phyloP scores from a whole-genome alignment of 805 yeast species.

The Pichia gijzeniarum region DNA sequence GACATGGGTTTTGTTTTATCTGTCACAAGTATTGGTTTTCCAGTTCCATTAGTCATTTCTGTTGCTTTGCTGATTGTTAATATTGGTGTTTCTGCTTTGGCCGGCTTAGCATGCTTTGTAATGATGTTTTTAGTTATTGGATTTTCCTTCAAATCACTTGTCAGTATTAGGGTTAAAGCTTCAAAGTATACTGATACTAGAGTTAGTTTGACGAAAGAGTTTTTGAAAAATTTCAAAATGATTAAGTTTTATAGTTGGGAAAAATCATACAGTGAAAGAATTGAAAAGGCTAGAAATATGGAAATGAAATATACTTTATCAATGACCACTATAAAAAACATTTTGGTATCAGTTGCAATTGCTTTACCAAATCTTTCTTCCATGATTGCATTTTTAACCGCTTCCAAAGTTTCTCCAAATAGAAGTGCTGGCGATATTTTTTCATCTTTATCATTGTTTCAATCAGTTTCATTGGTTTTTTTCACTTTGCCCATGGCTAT shows the following conservation, averaged over 20 bases:
- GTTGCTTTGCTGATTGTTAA: slow-evolving; percentile 59
- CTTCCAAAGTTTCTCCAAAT: slow-evolving; percentile 31
- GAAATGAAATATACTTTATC: slow-evolving; percentile 56
- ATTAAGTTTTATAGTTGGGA: slow-evolving; percentile 93
- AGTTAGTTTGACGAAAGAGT: slow-evolving; percentile 70
- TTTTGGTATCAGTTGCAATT: slow-evolving; percentile 51
- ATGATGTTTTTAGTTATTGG: slow-evolving; percentile 33
- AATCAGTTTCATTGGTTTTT: slow-evolving; percentile 41
- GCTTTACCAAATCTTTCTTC: slow-evolving; percentile 63
- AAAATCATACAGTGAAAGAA: slow-evolving; percentile 54
- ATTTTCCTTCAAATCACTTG: slow-evolving; percentile 41
- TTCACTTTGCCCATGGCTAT: slow-evolving; percentile 29
- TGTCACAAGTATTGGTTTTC: slow-evolving; percentile 57
- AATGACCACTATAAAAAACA: slow-evolving; percentile 58
- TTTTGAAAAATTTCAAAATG: slow-evolving; percentile 67
- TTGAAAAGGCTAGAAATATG: slow-evolving; percentile 47
- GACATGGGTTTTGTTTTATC: slow-evolving; percentile 67
- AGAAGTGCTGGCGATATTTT: slow-evolving; percentile 56
- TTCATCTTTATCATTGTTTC: slow-evolving; percentile 62
- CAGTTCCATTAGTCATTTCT: slow-evolving; percentile 54
- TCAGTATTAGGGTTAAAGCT: slow-evolving; percentile 47
- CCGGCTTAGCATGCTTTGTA: slow-evolving; percentile 55
- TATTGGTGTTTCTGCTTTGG: slow-evolving; percentile 66
- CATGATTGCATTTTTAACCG: slow-evolving; percentile 45
- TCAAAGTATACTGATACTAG: slow-evolving; percentile 66